These are phyloP conservation scores for Trichoderma aggressivum DNA, from an alignment of 2,329 filamentous ascomycete genomes.

Conservation along the genomic window DNA sequence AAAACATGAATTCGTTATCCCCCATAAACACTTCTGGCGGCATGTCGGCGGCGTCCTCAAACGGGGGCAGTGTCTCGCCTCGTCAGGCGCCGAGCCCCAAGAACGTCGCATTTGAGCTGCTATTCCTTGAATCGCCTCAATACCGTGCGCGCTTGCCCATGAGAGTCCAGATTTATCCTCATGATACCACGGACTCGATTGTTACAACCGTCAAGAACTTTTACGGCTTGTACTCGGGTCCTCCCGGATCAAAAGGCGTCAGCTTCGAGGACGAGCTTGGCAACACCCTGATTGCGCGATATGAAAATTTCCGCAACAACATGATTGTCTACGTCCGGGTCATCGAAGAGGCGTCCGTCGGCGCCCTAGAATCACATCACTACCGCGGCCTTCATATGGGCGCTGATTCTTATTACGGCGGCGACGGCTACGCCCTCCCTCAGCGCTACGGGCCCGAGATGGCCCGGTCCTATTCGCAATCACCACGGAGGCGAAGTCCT, in stretches of 20 bases:
- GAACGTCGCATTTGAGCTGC: constrained; percentile 75
- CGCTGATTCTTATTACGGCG: constrained; percentile 52
- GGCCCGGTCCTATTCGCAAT: constrained; percentile 66
- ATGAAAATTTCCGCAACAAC: constrained; percentile 90
- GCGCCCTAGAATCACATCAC: constrained; percentile 50
- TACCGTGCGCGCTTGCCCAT: constrained; percentile 75
- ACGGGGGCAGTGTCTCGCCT: constrained; percentile 46
- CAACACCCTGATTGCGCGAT: constrained; percentile 88
- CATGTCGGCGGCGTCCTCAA: constrained; percentile 36
- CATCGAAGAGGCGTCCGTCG: constrained; percentile 56
- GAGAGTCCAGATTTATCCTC: constrained; percentile 86
- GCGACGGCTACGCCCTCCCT: constrained; percentile 49
- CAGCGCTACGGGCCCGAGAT: constrained; percentile 57
- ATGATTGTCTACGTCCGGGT: constrained; percentile 93
- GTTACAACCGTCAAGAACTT: constrained; percentile 99
- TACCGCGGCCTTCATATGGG: constrained; percentile 52
- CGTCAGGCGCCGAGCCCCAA: constrained; percentile 55
- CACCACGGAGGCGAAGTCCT: constrained; percentile 71
- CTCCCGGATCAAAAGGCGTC: constrained; percentile 69
- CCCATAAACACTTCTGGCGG: constrained; percentile 38
- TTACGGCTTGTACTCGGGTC: constrained; percentile 86
- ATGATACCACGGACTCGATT: constrained; percentile 96
- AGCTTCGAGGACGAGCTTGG: constrained; percentile 91
- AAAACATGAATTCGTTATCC: constrained; percentile 48
- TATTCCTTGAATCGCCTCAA: constrained; percentile 65